These are phyloP conservation scores for Ganoderma resinaceum DNA, from an alignment of 1,284 basidiomycete genomes.

Conservation along the genomic window DNA sequence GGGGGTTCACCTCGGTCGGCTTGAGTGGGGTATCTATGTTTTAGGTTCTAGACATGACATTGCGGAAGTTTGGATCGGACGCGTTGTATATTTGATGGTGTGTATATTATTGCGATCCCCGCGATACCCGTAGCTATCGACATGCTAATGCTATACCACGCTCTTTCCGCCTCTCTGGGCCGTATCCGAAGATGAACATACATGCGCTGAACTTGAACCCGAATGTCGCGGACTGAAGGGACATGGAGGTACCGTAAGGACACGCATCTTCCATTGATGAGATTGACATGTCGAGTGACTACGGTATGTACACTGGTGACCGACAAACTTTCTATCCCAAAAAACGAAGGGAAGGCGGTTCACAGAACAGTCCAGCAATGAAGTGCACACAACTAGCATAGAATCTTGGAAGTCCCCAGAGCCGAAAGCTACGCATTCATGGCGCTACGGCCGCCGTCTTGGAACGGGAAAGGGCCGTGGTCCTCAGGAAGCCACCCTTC, in stretches of 20 bases:
- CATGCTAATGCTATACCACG: constrained; percentile 28
- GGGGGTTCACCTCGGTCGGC: no score
- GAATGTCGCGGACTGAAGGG: not conserved
- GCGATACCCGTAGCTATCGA: constrained; percentile 4
- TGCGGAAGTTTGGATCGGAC: constrained; percentile 10
- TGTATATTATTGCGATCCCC: constrained; percentile 26
- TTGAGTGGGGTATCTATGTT: constrained; percentile 1
- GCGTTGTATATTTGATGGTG: constrained; percentile 16
- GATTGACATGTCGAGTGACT: no score
- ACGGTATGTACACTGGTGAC: no score
- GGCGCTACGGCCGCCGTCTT: not conserved
- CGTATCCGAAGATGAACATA: no score
- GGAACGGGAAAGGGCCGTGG: not conserved
- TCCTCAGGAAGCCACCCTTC: not conserved
- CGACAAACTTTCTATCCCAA: no score
- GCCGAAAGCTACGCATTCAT: not conserved
- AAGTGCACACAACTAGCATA: not conserved
- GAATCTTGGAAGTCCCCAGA: not conserved
- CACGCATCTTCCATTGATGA: no score
- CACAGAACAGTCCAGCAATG: not conserved
- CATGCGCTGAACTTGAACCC: no score
- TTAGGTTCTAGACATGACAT: not conserved
- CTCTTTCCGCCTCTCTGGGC: not conserved
- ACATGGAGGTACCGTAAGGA: not conserved
- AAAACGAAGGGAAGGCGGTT: no score